Conservation (phyloP, 371 early-diverging fungal genomes). For the Syncephalastrum racemosum region DNA sequence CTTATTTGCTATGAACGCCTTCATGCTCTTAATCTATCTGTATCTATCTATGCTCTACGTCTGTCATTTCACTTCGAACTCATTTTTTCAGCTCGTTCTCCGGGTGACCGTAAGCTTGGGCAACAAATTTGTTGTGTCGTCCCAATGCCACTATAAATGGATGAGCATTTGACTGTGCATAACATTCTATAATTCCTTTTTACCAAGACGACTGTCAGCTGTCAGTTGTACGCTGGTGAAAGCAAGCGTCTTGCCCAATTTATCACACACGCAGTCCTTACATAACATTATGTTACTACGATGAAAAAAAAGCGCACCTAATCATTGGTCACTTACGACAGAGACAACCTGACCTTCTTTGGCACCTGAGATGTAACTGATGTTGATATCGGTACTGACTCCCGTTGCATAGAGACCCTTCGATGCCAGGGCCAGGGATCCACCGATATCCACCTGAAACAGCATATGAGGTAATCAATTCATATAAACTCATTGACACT, state of each 20-base stretch:
- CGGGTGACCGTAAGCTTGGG: constrained; percentile 45
- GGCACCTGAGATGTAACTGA: constrained; percentile 57
- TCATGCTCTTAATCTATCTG: constrained; percentile 2
- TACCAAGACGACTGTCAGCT: constrained; percentile 45
- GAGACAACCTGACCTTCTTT: constrained; percentile 52
- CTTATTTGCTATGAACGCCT: too few species aligned
- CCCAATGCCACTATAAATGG: constrained; percentile 49
- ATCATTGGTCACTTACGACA: constrained; percentile 26
- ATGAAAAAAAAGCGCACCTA: neutral
- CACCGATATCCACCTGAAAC: constrained; percentile 51
- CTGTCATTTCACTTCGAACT: constrained; percentile 10
- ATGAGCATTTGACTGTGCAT: neutral
- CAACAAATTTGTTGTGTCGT: constrained; percentile 65
- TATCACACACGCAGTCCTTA: constrained; percentile 58
- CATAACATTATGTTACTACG: neutral
- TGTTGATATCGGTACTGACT: constrained; percentile 65
- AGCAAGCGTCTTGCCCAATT: constrained; percentile 62
- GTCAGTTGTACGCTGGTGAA: constrained; percentile 57
- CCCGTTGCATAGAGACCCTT: constrained; percentile 63
- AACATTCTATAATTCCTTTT: neutral
- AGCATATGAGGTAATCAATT: neutral
- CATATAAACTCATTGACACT: constrained; percentile 3
- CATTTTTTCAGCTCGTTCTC: constrained; percentile 33
- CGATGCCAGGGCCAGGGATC: constrained; percentile 62
- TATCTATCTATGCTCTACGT: constrained; percentile 6